Evolutionary conservation across 1,284 basidiomycete genomes (phyloP).

Genomic region (Ganoderma lucidum): DNA sequence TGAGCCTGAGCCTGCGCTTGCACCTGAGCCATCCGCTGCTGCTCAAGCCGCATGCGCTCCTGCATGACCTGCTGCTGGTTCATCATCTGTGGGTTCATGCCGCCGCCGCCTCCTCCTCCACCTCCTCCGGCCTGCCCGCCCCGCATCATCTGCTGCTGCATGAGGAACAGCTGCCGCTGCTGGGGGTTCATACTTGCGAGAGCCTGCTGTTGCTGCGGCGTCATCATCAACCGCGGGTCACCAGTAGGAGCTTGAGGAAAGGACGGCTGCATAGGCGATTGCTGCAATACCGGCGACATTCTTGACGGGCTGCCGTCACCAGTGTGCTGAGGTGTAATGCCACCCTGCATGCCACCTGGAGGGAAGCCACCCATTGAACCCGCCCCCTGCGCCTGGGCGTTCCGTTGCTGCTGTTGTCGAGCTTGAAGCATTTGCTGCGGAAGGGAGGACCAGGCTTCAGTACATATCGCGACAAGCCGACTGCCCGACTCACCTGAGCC

Average conservation of each 20-base stretch:
- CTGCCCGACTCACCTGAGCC: constrained; percentile 54
- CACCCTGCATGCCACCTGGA: constrained; percentile 31
- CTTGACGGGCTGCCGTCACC: constrained; percentile 38
- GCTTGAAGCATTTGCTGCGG: constrained; percentile 5
- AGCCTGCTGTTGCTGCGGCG: constrained; percentile 39
- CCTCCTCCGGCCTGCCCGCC: constrained; percentile 30
- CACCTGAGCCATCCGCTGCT: constrained; percentile 34
- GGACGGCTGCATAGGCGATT: constrained; percentile 37
- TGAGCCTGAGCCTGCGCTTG: constrained; percentile 10
- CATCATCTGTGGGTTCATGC: constrained; percentile 39
- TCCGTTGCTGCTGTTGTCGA: constrained; percentile 27
- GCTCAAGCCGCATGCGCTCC: constrained; percentile 47
- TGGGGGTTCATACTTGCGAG: constrained; percentile 41
- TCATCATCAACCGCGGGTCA: constrained; percentile 37
- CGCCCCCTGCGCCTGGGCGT: constrained; percentile 31
- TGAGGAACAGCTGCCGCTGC: constrained; percentile 46
- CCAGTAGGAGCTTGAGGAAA: constrained; percentile 30
- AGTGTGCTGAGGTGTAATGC: constrained; percentile 25
- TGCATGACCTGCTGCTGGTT: constrained; percentile 44
- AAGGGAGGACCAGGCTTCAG: too few relatives aligned
- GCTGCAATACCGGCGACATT: constrained; percentile 39
- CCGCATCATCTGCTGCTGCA: constrained; percentile 45
- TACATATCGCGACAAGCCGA: neutral
- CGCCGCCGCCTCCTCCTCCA: constrained; percentile 27
- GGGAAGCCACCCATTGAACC: constrained; percentile 33